Conservation (phyloP, 192 early-diverging fungal genomes). For the Umbelopsis vinacea region DNA sequence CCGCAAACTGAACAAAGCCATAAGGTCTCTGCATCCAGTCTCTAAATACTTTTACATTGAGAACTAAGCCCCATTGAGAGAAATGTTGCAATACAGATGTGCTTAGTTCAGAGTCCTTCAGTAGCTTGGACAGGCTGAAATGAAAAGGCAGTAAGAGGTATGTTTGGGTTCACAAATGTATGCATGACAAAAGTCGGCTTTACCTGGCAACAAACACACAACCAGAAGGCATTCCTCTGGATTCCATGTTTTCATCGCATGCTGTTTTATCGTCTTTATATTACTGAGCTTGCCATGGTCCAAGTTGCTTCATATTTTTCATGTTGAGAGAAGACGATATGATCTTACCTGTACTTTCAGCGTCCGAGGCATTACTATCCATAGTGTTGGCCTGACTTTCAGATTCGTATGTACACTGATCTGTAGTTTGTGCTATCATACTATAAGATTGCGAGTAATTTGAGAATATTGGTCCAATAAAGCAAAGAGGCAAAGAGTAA, state of each 20-base stretch:
- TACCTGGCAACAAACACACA: conserved; percentile 82
- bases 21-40: conserved; percentile 75
- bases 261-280: not conserved
- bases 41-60: conserved; percentile 76
- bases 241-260: not conserved
- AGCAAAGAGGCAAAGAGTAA: too few relatives aligned
- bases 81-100: conserved; percentile 63
- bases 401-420: too few relatives aligned
- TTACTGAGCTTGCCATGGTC: not conserved
- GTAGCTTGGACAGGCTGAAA: conserved; percentile 55
- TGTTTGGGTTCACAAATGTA: not conserved
- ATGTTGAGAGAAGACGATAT: too few relatives aligned
- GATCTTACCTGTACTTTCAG: too few relatives aligned
- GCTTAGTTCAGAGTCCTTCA: conserved; percentile 57
- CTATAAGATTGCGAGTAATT: too few relatives aligned
- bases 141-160: not conserved
- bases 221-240: conserved; percentile 51
- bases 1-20: conserved; percentile 80
- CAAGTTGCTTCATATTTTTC: not conserved
- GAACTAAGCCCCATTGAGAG: conserved; percentile 61
- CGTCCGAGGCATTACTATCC: too few relatives aligned
- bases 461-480: too few relatives aligned
- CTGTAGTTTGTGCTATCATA: too few relatives aligned
- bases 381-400: too few relatives aligned
- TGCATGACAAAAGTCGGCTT: not conserved